These are phyloP conservation scores for Salix dunnii DNA, from an alignment of 345 rosid genomes.

Conservation along the genomic window DNA sequence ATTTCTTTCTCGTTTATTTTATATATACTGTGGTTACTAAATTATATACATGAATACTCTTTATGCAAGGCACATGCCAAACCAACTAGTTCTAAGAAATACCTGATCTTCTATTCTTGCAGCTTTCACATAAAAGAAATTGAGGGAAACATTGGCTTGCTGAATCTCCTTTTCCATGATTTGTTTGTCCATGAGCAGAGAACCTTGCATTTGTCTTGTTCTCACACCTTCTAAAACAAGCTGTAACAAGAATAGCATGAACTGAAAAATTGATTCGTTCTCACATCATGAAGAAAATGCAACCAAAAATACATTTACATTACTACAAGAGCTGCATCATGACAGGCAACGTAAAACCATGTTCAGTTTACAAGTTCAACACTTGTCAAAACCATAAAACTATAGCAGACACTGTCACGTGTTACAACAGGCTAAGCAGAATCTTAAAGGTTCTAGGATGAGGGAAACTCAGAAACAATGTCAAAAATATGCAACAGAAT, in stretches of 20 bases:
- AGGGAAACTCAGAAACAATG: neutral
- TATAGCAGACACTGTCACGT: neutral
- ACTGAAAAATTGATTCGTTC: neutral
- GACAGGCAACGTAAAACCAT: neutral
- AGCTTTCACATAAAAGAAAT: constrained; percentile 60
- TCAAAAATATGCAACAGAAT: neutral
- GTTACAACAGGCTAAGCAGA: neutral
- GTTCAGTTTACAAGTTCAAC: neutral
- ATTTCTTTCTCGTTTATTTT: too few relatives aligned
- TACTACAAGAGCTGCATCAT: neutral
- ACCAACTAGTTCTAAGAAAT: constrained; percentile 3
- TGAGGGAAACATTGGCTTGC: constrained; percentile 59
- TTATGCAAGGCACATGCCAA: neutral
- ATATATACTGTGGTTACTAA: too few relatives aligned
- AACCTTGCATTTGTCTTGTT: constrained; percentile 69
- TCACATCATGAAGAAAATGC: neutral
- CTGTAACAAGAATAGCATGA: constrained; percentile 42
- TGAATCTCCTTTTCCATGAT: constrained; percentile 67
- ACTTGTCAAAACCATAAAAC: neutral
- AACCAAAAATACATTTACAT: neutral
- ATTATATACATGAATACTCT: too few relatives aligned
- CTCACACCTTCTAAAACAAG: constrained; percentile 75
- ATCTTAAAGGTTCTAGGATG: neutral
- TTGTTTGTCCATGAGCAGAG: constrained; percentile 55
- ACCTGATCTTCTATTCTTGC: constrained; percentile 90